Base-by-base conservation (phyloP, 352 stramenopile genomes). In the Globisporangium emineosum region DNA sequence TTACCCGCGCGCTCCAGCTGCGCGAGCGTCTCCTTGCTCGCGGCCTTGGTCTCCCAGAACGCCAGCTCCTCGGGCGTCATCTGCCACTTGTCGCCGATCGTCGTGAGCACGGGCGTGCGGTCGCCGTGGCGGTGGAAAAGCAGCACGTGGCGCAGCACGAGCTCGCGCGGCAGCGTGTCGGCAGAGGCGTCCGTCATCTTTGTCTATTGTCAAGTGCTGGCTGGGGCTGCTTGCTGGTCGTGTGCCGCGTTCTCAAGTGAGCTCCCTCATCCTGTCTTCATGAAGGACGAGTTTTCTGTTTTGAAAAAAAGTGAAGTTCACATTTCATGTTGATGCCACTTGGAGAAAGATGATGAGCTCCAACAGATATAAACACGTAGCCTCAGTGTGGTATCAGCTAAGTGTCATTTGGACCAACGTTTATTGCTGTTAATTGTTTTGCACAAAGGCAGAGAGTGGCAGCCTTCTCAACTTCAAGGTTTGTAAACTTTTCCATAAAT, bases 51-150 rank as follows among this genome's bases (percentile, higher is more conserved):
- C 27, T 49, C 63, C 86, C 84, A 95, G 59, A 90, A 91, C 23
- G 73, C 72, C 45, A 73, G 71, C 60, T 93, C 84, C 32, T 83
- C 72, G 1, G 67, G 60, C 32, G 78, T 86, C 66, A 81, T 79
- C 33, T 66, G 50, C 64, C 82, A 77, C 53, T 86, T 85, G 15
- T 69, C 64, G 32, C 81, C 78, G 45, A 90, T 78, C 27, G 72
- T 64, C 29, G 79, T 81, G 40, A 93, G 73, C 58, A 95, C 78
- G 5, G 86, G 86, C 57, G 84, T 80, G 51, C 86, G 83, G 66
- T 95, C 86, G 56, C 86, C 86, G 57, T 93, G 86, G 59, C 86
- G 86, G 59, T 93, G 84, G 67, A 93, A 89, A 32, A 93, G 69
- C 56, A 95, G 69, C 62, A 90, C 86, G 65, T 95, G 84, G 43